Evolutionary conservation across 768 basidiomycete species (phyloP), one percentile per base, ranked within the genome.

Genomic region (Albatrellus ellisii): DNA sequence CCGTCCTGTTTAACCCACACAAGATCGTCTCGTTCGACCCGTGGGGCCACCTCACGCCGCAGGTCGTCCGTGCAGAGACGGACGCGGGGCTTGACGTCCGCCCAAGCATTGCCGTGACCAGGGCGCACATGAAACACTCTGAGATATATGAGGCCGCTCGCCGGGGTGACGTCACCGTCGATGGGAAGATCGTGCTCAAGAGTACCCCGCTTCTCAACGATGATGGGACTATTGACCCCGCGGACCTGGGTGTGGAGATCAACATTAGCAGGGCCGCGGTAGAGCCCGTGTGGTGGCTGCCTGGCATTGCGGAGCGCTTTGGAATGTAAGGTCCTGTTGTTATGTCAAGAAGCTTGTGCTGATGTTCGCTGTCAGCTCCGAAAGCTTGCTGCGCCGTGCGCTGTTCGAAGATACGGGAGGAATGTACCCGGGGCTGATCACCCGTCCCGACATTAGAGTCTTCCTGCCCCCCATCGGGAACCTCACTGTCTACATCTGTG

Each of bases 381-480:
- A 98, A 58, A 72, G 67, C n/a, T 62, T 89, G 0, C 73, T 98
- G 2, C 77, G 92, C 15, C 71, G 94, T n/a, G 81, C 87, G 0
- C 67, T 98, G 27, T 98, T 95, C 51, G 94, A 98, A 58, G 94
- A 95, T 49, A 94, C 89, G 1, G 90, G 88, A 51, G 89, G 90
- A 54, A 89, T 88, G 83, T 90, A 86, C 59, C 91, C 92, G 2
- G 94, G 97, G 54, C 73, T 98, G 25, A 79, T 98, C 54, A 97
- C 94, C 5, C 77, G 91, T 18, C 84, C 90, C 0, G 92, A 97
- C 54, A 82, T 98, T 67, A 92, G 92, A 57, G 73, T 91, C 17
- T 97, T 95, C 70, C 69, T 97, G 1, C 94, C 94, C 0, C 94
- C 94, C 1, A 97, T 98, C 43, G 94, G 92, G 0, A 77, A 77